phyloP scores from a whole-genome alignment of 2,329 filamentous ascomycete genomes.

The Fusarium tupiense region DNA sequence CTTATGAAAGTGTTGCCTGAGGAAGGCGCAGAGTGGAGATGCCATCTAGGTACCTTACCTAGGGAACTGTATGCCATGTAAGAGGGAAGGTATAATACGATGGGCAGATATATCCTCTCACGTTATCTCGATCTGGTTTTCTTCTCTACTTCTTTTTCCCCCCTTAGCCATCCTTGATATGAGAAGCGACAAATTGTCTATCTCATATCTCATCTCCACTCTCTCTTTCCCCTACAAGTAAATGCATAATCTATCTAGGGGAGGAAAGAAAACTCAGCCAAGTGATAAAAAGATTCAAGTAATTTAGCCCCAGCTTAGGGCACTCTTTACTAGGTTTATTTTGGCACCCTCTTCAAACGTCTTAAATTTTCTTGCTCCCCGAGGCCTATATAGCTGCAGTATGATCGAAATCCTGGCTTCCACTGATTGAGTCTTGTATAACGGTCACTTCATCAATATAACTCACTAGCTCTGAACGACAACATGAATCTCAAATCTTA shows the following conservation, averaged over 20 bases:
- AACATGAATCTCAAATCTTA: not conserved
- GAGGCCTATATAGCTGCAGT: too few relatives aligned
- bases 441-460: not conserved
- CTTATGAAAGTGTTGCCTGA: not conserved
- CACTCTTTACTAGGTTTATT: not conserved
- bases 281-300: not conserved
- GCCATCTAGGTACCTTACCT: not conserved
- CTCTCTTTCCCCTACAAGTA: not conserved
- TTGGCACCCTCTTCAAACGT: not conserved
- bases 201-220: not conserved
- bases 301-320: not conserved
- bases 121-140: not conserved
- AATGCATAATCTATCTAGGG: not conserved
- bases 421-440: not conserved
- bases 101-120: not conserved
- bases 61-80: not conserved
- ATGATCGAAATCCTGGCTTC: not conserved
- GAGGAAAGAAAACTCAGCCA: not conserved
- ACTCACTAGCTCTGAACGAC: not conserved
- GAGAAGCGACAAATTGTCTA: not conserved
- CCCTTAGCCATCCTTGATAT: not conserved
- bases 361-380: not conserved
- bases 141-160: not conserved
- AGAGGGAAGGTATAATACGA: not conserved
- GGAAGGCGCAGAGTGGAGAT: not conserved